phyloP scores from a whole-genome alignment of 371 early-diverging fungal genomes.

The Rhizopus delemar region DNA sequence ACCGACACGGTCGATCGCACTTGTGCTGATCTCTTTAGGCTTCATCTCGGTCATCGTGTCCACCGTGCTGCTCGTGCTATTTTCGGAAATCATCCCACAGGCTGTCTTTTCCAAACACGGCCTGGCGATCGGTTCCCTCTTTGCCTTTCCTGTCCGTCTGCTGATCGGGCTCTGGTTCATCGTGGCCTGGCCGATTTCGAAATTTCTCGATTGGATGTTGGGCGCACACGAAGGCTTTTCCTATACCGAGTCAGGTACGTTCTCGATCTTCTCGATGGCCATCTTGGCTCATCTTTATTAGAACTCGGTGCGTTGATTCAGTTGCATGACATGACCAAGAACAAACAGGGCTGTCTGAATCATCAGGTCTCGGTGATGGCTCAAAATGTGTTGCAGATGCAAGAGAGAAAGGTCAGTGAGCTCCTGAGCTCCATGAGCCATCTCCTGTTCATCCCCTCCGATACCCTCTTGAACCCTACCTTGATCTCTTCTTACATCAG shows the following conservation, averaged over 20 bases:
- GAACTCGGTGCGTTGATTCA: conserved; percentile 77
- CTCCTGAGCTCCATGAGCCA: background rate
- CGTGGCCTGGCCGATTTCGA: conserved; percentile 79
- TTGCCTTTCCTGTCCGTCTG: conserved; percentile 73
- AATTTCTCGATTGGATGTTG: conserved; percentile 72
- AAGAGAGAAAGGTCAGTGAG: conserved; percentile 45
- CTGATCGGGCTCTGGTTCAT: conserved; percentile 67
- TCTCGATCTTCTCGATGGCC: background rate
- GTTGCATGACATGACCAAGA: conserved; percentile 63
- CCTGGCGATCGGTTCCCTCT: conserved; percentile 76
- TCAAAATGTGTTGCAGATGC: conserved; percentile 61
- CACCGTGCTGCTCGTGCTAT: conserved; percentile 75
- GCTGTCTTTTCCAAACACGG: conserved; percentile 82
- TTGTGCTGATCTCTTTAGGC: conserved; percentile 33
- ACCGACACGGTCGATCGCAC: conserved; percentile 25
- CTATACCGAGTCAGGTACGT: conserved; percentile 62
- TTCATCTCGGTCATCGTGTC: conserved; percentile 75
- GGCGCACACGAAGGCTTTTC: conserved; percentile 70
- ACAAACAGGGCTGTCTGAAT: conserved; percentile 52
- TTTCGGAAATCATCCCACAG: conserved; percentile 89
- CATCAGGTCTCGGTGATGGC: conserved; percentile 50
- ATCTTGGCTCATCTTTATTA: conserved; percentile 3
- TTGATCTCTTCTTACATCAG: conserved; percentile 2
- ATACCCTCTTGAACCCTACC: background rate
- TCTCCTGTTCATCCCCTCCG: background rate